Evolutionary conservation across 1,139 yeast genomes (phyloP).

Genomic region (Candida tropicalis): DNA sequence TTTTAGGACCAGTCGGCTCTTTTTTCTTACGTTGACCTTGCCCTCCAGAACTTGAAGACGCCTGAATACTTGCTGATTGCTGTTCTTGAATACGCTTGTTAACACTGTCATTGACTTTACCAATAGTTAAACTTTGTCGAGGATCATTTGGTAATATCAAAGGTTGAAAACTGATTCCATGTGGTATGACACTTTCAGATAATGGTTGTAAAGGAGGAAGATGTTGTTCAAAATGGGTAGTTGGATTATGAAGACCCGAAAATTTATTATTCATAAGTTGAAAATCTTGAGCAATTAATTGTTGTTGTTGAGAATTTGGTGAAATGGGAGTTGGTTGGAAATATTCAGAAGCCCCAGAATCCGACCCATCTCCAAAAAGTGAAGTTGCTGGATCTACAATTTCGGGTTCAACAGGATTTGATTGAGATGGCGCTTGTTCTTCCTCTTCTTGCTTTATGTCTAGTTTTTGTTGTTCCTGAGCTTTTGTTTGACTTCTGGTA

Average conservation of each 20-base stretch:
- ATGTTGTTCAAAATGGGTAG: constrained; percentile 15
- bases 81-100: constrained; percentile 7
- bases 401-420: not conserved
- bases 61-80: not conserved
- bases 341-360: constrained; percentile 1
- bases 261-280: constrained; percentile 12
- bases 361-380: not conserved
- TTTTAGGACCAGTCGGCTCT: constrained; percentile 39
- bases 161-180: constrained; percentile 16
- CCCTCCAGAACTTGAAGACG: not conserved
- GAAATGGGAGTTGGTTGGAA: constrained; percentile 12
- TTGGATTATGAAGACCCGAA: constrained; percentile 2
- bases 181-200: constrained; percentile 38
- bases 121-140: constrained; percentile 13
- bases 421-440: not conserved
- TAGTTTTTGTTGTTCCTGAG: constrained; percentile 4
- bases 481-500: constrained; percentile 5
- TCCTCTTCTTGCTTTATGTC: constrained; percentile 7
- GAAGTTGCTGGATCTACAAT: not conserved
- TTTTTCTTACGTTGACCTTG: constrained; percentile 25
- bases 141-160: constrained; percentile 14
- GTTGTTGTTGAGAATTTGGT: constrained; percentile 10
- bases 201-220: constrained; percentile 40
- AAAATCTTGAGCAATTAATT: constrained; percentile 13
- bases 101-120: constrained; percentile 13